Base-by-base conservation (phyloP, 2,329 filamentous ascomycete genomes). In the Ilyonectria robusta region DNA sequence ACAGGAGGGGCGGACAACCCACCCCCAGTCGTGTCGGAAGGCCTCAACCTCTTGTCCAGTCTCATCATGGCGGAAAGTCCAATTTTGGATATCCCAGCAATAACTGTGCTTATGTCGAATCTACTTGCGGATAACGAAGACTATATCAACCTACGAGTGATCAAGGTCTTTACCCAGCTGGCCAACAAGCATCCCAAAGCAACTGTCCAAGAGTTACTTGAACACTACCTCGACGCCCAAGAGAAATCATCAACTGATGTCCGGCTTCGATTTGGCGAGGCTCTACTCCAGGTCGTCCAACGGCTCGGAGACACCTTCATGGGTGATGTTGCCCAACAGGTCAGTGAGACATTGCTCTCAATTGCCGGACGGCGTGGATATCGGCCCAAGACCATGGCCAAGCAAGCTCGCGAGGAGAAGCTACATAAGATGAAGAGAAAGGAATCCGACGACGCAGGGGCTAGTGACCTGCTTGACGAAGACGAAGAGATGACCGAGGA, bases 211-310 rank as follows among this genome's bases (percentile, higher is more conserved):
- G 91, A 93, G 71, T 80, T 94, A 0, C 80, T 92, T 0, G 91
- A 93, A 26, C 86, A 89, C 47, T 94, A 94, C 70, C 79, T 92
- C 19, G 92, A 94, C 74, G 76, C 87, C 1, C 81, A 84, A 53
- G 91, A 93, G 76, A 82, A 81, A n/a, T 79, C 81, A 6, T 77
- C 82, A 0, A 86, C 92, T 0, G 92, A 94, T 76, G 84, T 87
- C 2, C 87, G 92, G 2, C 83, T 94, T 0, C 85, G 91, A 9
- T 87, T 93, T 68, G 92, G 91, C 55, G 92, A 94, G 77, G 89
- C 90, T 0, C 79, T 93, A 23, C 74, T 90, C 2, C 89, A 90
- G 71, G 87, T 92, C 0, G 84, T 92, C n/a, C 86, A 93, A 75
- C 84, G 85, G 7, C 82, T 90, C 1, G 86, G 87, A 6, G 81